phyloP scores from a whole-genome alignment of 495 filamentous ascomycete genomes.

The Trichoderma reesei region DNA sequence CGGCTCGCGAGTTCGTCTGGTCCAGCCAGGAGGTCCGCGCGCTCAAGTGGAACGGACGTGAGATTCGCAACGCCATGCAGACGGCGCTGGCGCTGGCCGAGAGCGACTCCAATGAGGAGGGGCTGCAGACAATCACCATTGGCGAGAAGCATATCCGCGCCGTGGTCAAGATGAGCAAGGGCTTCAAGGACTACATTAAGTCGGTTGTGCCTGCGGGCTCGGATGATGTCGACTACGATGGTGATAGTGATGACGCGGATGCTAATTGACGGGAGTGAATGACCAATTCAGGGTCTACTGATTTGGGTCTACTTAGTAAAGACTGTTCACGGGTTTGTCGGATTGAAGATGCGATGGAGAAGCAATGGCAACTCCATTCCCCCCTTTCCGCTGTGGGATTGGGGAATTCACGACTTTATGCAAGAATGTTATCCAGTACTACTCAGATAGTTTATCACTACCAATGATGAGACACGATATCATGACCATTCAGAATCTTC shows the following conservation, averaged over 20 bases:
- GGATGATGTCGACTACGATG: slow-evolving; percentile 14
- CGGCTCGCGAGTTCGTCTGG: slow-evolving; percentile 23
- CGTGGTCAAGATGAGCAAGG: slow-evolving; percentile 30
- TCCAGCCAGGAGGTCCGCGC: slow-evolving; percentile 19
- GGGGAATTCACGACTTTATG: too few relatives aligned
- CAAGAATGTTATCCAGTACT: background rate
- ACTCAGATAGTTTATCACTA: background rate
- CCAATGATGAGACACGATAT: background rate
- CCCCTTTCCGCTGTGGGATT: too few relatives aligned
- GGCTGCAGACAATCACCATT: slow-evolving; percentile 20
- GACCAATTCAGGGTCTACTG: too few relatives aligned
- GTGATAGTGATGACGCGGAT: slow-evolving; percentile 13
- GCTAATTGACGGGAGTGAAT: slow-evolving; percentile 12
- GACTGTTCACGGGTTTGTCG: background rate
- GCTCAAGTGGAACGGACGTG: slow-evolving; percentile 31
- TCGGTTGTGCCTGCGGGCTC: background rate
- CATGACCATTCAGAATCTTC: background rate
- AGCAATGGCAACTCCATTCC: too few relatives aligned
- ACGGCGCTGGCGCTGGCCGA: slow-evolving; percentile 36
- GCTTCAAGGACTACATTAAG: slow-evolving; percentile 25
- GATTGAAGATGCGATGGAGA: background rate
- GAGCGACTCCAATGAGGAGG: slow-evolving; percentile 28
- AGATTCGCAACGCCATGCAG: slow-evolving; percentile 35
- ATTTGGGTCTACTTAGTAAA: too few relatives aligned
- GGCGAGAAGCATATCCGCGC: slow-evolving; percentile 26